phyloP scores from a whole-genome alignment of 2,329 filamentous ascomycete genomes.

The Neonectria hederae region DNA sequence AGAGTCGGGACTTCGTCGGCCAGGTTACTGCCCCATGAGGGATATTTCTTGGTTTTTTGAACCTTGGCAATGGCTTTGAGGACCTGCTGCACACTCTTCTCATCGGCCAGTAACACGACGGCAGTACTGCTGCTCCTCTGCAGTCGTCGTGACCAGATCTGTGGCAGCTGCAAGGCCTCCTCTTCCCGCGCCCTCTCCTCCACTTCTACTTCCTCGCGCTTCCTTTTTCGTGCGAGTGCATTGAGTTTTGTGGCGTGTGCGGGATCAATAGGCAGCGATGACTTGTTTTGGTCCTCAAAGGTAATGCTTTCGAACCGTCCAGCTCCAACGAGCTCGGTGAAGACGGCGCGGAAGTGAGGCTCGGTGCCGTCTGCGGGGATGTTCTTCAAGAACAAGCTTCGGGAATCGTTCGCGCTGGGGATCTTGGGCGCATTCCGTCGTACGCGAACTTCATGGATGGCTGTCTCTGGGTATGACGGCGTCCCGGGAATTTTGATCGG shows the following conservation, averaged over 20 bases:
- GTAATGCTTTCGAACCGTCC: slow-evolving; percentile 80
- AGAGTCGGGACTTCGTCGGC: slow-evolving; percentile 65
- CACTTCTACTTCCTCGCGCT: slow-evolving; percentile 61
- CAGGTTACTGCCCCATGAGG: slow-evolving; percentile 75
- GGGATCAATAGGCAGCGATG: slow-evolving; percentile 54
- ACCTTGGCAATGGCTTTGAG: slow-evolving; percentile 77
- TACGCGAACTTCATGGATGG: slow-evolving; percentile 86
- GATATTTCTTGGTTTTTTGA: slow-evolving; percentile 66
- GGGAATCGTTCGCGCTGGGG: slow-evolving; percentile 75
- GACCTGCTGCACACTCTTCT: slow-evolving; percentile 77
- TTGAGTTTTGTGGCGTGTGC: slow-evolving; percentile 56
- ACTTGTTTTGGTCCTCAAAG: slow-evolving; percentile 72
- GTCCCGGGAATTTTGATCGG: slow-evolving; percentile 72
- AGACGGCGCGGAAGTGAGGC: slow-evolving; percentile 77
- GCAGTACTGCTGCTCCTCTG: slow-evolving; percentile 81
- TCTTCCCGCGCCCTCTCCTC: slow-evolving; percentile 64
- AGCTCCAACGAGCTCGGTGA: slow-evolving; percentile 77
- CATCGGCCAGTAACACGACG: slow-evolving; percentile 85
- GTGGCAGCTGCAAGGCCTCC: slow-evolving; percentile 70
- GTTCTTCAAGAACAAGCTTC: slow-evolving; percentile 92
- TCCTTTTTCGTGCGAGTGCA: slow-evolving; percentile 53
- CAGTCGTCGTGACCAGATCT: slow-evolving; percentile 76
- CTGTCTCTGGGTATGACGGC: slow-evolving; percentile 68
- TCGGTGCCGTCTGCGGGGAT: slow-evolving; percentile 86
- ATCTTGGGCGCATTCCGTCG: slow-evolving; percentile 84